Conservation (phyloP, 305 asterid genomes). For the Solanum hybrid region DNA sequence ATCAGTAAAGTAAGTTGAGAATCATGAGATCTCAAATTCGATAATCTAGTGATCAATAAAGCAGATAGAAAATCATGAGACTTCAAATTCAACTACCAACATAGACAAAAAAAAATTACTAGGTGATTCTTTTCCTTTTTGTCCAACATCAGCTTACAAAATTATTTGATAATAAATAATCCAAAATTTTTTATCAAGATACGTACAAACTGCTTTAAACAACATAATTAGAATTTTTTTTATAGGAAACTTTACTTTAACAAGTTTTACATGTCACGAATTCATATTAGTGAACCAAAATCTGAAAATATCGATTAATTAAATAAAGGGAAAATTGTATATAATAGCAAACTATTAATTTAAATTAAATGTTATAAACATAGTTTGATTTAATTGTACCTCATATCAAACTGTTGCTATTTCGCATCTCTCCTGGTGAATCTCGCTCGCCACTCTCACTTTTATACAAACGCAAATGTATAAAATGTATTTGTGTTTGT, state of each 20-base stretch:
- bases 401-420: too few relatives aligned
- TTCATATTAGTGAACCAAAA: neutral
- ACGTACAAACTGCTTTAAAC: neutral
- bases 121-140: neutral
- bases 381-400: too few relatives aligned
- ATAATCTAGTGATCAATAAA: neutral
- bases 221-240: neutral
- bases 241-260: neutral
- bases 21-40: neutral
- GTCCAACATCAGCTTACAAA: neutral
- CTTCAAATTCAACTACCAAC: too few relatives aligned
- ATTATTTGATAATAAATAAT: neutral
- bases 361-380: too few relatives aligned
- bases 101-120: too few relatives aligned
- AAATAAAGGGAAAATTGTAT: neutral
- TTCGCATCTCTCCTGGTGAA: too few relatives aligned
- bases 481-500: too few relatives aligned
- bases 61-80: neutral
- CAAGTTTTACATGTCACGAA: neutral
- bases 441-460: too few relatives aligned
- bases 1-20: neutral
- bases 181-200: neutral
- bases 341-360: too few relatives aligned
- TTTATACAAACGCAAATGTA: too few relatives aligned
- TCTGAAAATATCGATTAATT: neutral